phyloP scores from a whole-genome alignment of 2,329 filamentous ascomycete species.

The Fusarium sp. region DNA sequence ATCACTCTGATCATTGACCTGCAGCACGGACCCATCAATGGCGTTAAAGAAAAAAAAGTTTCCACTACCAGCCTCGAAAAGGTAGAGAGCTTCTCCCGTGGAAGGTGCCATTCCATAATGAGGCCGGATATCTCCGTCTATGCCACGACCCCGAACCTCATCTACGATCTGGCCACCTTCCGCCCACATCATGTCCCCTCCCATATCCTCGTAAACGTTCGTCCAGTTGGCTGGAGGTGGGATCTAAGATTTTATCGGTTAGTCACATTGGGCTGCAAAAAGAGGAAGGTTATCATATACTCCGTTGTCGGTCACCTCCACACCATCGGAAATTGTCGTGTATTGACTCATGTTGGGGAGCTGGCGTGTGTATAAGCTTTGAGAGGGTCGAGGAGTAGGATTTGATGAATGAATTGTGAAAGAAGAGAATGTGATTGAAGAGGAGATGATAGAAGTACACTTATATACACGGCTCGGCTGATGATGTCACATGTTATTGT shows the following conservation, averaged over 20 bases:
- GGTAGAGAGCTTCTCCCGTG: not conserved
- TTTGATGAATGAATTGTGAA: rapidly evolving
- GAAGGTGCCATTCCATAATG: not conserved
- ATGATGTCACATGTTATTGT: not conserved
- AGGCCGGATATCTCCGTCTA: not conserved
- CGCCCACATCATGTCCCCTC: not conserved
- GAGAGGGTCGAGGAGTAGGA: rapidly evolving
- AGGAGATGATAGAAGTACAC: rapidly evolving
- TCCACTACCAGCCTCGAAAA: not conserved
- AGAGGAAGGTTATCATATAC: not conserved
- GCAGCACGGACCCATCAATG: not conserved
- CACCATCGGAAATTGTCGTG: not conserved
- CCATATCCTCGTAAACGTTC: not conserved
- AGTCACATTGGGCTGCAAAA: rapidly evolving
- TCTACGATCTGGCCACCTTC: not conserved
- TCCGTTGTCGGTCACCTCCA: not conserved
- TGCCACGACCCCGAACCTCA: not conserved
- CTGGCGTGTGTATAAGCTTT: not conserved
- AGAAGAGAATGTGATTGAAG: too few species aligned
- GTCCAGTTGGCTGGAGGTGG: not conserved
- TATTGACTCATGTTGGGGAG: not conserved
- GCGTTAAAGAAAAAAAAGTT: not conserved
- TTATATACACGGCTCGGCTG: not conserved
- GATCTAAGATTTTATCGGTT: rapidly evolving
- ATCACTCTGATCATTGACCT: rapidly evolving